Conservation (phyloP, 257 asterid species). For the Eucommia ulmoides region DNA sequence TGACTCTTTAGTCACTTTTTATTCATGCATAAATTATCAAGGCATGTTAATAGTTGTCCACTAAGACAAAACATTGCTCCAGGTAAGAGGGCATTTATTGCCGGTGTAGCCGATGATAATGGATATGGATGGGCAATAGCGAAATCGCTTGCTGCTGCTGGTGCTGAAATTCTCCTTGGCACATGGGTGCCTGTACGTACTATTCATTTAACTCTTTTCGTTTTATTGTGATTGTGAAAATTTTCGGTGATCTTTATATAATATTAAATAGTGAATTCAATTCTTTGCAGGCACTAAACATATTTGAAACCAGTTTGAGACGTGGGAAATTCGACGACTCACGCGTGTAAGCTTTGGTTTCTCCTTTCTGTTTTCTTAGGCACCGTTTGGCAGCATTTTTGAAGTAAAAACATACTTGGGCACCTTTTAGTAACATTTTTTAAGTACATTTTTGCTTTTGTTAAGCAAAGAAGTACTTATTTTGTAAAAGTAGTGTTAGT, state of each 20-base stretch:
- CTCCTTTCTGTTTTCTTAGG: constrained; percentile 4
- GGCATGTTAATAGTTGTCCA: no score
- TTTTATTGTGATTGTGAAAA: not conserved
- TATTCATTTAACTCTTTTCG: constrained; percentile 2
- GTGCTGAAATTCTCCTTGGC: constrained; percentile 94
- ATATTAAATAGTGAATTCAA: no score
- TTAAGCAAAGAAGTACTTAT: no score
- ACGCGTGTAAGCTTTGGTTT: constrained; percentile 42
- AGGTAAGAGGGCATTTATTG: constrained; percentile 97
- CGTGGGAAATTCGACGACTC: constrained; percentile 96
- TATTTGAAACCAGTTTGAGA: constrained; percentile 77
- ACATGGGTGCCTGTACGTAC: constrained; percentile 99
- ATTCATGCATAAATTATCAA: no score
- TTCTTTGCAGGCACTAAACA: constrained; percentile 61
- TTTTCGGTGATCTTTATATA: constrained; percentile 1
- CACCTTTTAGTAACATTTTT: no score
- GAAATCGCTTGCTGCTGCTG: constrained; percentile 92
- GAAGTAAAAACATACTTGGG: no score
- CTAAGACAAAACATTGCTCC: no score
- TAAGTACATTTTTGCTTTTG: no score
- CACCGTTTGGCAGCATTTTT: not conserved
- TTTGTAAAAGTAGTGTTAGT: no score
- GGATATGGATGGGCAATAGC: constrained; percentile 99
- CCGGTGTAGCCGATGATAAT: constrained; percentile 91
- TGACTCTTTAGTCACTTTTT: no score